Conservation (phyloP, 2,329 filamentous ascomycete species). For the Microthyrium microscopicum region DNA sequence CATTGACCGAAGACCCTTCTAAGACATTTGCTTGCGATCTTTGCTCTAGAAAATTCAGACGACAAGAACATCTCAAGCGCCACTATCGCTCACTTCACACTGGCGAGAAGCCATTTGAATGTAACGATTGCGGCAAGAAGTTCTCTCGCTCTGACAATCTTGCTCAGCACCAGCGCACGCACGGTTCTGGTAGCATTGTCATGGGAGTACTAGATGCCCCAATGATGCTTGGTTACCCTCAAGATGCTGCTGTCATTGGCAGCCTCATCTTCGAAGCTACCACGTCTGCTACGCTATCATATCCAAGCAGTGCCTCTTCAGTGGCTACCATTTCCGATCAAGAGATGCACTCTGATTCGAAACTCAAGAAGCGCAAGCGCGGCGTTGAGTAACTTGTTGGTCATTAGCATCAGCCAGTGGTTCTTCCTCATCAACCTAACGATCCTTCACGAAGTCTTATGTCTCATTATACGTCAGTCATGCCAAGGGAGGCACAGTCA, state of each 20-base stretch:
- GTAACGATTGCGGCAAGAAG: slow-evolving; percentile 95
- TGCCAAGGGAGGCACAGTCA: too few relatives aligned
- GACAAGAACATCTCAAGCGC: slow-evolving; percentile 95
- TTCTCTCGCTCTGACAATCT: slow-evolving; percentile 97
- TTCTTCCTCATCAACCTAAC: too few relatives aligned
- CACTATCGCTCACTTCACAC: slow-evolving; percentile 98
- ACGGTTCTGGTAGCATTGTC: slow-evolving; percentile 75
- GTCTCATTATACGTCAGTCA: too few relatives aligned
- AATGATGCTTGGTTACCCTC: slow-evolving; percentile 25
- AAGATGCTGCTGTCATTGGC: slow-evolving; percentile 21
- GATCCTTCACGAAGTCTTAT: too few relatives aligned
- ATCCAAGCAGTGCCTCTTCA: slow-evolving; percentile 14
- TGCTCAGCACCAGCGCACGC: slow-evolving; percentile 85
- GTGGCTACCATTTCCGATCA: slow-evolving; percentile 19
- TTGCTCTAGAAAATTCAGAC: slow-evolving; percentile 92
- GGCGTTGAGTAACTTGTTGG: slow-evolving; percentile 38
- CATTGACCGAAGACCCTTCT: slow-evolving; percentile 87
- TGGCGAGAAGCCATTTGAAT: slow-evolving; percentile 96
- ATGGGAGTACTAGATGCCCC: slow-evolving; percentile 72
- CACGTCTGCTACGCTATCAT: slow-evolving; percentile 14
- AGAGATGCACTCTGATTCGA: slow-evolving; percentile 22
- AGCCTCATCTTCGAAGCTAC: slow-evolving; percentile 23
- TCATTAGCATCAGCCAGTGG: slow-evolving; percentile 20
- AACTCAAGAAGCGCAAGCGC: slow-evolving; percentile 68
- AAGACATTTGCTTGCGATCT: slow-evolving; percentile 97